Evolutionary conservation across 306 rosid species (phyloP).

Genomic region (Quercus aquifolioides): DNA sequence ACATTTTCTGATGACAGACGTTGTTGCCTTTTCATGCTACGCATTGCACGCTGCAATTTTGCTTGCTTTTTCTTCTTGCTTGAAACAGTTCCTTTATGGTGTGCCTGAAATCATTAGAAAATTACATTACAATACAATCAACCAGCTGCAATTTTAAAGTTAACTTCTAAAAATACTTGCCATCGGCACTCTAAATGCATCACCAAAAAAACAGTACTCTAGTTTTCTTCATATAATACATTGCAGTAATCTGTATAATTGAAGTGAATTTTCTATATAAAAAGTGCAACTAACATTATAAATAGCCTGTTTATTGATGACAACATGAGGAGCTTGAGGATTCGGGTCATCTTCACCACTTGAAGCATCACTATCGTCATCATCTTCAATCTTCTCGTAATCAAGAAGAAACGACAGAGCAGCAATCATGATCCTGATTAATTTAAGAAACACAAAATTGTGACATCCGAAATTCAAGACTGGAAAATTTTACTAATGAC

Average conservation of each 20-base stretch:
- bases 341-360: slow-evolving; percentile 55
- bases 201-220: neutral
- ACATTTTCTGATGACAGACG: slow-evolving; percentile 56
- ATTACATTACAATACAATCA: neutral
- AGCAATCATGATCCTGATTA: slow-evolving; percentile 81
- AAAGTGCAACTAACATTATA: slow-evolving; percentile 60
- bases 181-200: neutral
- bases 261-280: neutral
- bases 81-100: slow-evolving; percentile 76
- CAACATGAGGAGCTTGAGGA: slow-evolving; percentile 50
- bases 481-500: too few relatives aligned
- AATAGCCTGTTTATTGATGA: slow-evolving; percentile 54
- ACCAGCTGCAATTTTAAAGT: neutral
- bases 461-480: neutral
- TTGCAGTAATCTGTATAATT: neutral
- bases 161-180: neutral
- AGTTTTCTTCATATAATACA: too few relatives aligned
- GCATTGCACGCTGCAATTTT: slow-evolving; percentile 71
- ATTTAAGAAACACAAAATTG: slow-evolving; percentile 2
- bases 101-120: slow-evolving; percentile 50
- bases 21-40: slow-evolving; percentile 74
- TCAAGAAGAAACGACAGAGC: slow-evolving; percentile 72
- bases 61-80: slow-evolving; percentile 91
- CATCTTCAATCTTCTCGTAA: slow-evolving; percentile 77
- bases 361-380: slow-evolving; percentile 68